phyloP scores from a whole-genome alignment of 495 filamentous ascomycete species.

The Oleoguttula mirabilis region DNA sequence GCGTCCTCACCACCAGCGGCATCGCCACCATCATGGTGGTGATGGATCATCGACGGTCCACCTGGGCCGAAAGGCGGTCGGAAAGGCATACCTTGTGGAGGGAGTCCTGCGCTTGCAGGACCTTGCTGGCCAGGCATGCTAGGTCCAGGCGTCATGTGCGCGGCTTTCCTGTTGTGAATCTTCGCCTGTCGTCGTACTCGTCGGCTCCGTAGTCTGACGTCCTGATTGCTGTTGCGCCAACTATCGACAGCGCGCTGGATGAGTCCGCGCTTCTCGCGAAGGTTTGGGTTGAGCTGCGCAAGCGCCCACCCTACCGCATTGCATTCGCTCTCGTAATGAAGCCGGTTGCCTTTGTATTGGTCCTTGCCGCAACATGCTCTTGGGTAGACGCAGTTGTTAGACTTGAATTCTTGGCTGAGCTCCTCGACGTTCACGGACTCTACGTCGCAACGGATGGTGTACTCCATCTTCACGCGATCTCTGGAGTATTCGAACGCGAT shows the following conservation, averaged over 20 bases:
- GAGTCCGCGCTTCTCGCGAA: constrained; percentile 84
- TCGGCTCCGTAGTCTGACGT: constrained; percentile 76
- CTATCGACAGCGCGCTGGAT: constrained; percentile 97
- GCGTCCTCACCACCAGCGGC: constrained; percentile 67
- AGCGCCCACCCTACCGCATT: constrained; percentile 96
- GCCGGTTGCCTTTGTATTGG: constrained; percentile 84
- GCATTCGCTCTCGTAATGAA: constrained; percentile 96
- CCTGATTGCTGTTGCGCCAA: constrained; percentile 98
- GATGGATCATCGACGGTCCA: constrained; percentile 58
- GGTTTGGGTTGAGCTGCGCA: constrained; percentile 78
- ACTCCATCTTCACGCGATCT: constrained; percentile 98
- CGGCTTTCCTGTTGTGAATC: constrained; percentile 71
- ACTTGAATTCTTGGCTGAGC: constrained; percentile 79
- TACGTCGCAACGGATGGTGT: constrained; percentile 95
- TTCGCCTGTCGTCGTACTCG: constrained; percentile 91
- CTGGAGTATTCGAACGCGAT: constrained; percentile 98
- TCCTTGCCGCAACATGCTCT: constrained; percentile 91
- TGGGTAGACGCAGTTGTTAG: constrained; percentile 95
- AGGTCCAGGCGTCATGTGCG: constrained; percentile 29
- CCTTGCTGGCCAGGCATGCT: constrained; percentile 31
- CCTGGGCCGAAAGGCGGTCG: constrained; percentile 28
- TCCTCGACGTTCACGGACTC: constrained; percentile 88
- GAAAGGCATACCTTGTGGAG: constrained; percentile 41
- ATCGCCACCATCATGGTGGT: constrained; percentile 67
- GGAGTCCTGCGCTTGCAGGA: constrained; percentile 30